phyloP scores from a whole-genome alignment of 768 basidiomycete genomes.

The Tylopilus felleus region DNA sequence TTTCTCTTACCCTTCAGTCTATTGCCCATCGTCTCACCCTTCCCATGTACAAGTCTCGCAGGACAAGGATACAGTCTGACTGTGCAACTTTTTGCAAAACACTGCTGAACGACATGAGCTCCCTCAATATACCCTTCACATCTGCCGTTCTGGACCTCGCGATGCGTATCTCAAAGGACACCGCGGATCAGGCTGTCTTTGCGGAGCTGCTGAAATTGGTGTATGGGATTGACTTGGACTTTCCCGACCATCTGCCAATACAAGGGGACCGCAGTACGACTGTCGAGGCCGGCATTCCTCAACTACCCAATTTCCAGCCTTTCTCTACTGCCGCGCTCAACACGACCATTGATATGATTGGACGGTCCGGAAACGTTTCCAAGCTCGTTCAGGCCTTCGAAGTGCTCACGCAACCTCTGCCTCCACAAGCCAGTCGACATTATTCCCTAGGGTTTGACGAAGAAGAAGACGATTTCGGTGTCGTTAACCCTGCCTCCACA shows the following conservation, averaged over 20 bases:
- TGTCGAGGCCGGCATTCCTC: conserved; percentile 11
- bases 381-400: conserved; percentile 76
- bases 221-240: conserved; percentile 75
- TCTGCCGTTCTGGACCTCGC: conserved; percentile 63
- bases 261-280: conserved; percentile 11
- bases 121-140: conserved; percentile 45
- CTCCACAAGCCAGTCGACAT: conserved; percentile 42
- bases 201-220: conserved; percentile 58
- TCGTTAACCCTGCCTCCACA: conserved; percentile 37
- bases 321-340: conserved; percentile 69
- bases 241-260: conserved; percentile 62
- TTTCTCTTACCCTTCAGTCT: conserved; percentile 63
- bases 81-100: conserved; percentile 46
- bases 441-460: conserved; percentile 60
- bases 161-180: conserved; percentile 64
- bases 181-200: conserved; percentile 53
- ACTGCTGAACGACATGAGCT: conserved; percentile 58
- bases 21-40: conserved; percentile 65
- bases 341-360: conserved; percentile 68
- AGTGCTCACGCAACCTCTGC: conserved; percentile 70
- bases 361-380: conserved; percentile 54
- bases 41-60: conserved; percentile 43
- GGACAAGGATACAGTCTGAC: conserved; percentile 37
- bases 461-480: conserved; percentile 58
- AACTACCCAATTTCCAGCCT: conserved; percentile 34